Base-by-base conservation (phyloP, 805 yeast genomes). In the Wickerhamiella cacticola region DNA sequence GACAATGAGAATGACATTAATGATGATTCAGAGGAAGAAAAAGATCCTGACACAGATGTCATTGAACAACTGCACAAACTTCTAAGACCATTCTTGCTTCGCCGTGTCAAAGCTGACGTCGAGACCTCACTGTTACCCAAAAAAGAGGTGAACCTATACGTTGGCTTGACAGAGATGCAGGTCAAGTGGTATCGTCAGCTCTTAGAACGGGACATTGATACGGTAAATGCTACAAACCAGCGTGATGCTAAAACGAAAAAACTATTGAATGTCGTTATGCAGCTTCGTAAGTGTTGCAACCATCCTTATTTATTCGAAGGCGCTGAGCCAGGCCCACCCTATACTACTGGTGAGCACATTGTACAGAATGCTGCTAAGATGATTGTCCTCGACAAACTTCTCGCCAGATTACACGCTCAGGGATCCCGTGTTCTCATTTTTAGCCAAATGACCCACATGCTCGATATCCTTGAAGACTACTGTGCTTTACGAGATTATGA, bases 291-390 rank as follows among this genome's bases (percentile, higher is more conserved):
- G 65, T 89, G 97, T 64, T 92, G 97, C 63, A 89, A 92, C 61
- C 98, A 92, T 63, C 97, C 97, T 0, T 89, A 92, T 64, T 67
- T 89, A 45, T 92, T 92, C 60, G 96, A 89, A 61, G 96, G 97
- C n/a, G 98, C 97, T 0, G 97, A 88, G 63, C 97, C 96, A 0
- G 97, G 97, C 7, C 97, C 97, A 1, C 97, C 97, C 0, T 89
- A 73, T 60, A 88, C 96, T 1, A 88, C 94, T 1, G 96, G 87
- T 62, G 96, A 88, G 62, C 96, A 89, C 65, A 71, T 89, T 52
- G 81, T 88, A 16, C 78, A 60, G 65, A 89, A 88, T 62, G 73
- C 95, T 1, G 95, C 95, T 21, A 88, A 88, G 60, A 85, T 88
- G 95, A 72, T 85, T 46, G 83, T 88, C 33, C 67, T 88, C 48